Evolutionary conservation across 306 rosid genomes (phyloP).

Genomic region (Rosa chinensis): DNA sequence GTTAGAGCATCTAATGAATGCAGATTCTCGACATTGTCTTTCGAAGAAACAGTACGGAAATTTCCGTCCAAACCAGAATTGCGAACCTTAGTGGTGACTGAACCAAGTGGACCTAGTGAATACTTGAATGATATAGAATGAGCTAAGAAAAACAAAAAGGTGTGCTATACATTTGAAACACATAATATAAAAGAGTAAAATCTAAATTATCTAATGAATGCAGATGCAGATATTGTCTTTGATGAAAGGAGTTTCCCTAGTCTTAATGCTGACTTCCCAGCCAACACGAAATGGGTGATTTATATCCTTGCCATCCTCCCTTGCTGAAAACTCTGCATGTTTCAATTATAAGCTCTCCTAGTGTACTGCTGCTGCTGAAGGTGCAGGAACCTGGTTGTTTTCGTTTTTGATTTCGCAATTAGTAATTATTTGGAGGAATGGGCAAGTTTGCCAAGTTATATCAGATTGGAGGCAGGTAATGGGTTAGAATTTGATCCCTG

Average conservation of each 20-base stretch:
- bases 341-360: background rate
- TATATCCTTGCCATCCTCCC: background rate
- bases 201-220: background rate
- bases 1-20: background rate
- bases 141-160: background rate
- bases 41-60: background rate
- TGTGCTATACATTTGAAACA: background rate
- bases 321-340: background rate
- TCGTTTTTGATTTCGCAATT: background rate
- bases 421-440: slow-evolving; percentile 38
- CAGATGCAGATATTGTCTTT: background rate
- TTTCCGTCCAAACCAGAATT: background rate
- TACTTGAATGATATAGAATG: background rate
- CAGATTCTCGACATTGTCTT: background rate
- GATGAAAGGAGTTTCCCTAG: slow-evolving; percentile 13
- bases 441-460: slow-evolving; percentile 22
- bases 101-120: background rate
- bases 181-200: background rate
- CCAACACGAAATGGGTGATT: slow-evolving; percentile 16
- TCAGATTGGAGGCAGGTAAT: slow-evolving; percentile 20
- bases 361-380: background rate
- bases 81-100: background rate
- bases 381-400: background rate
- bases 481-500: background rate
- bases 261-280: slow-evolving; percentile 21